Percentiles rank a stretch among this genome's conserved stretches.
These are phyloP conservation scores for Ophiostoma tasmaniense DNA, from an alignment of 2,329 filamentous ascomycete species.

Conservation along the genomic window DNA sequence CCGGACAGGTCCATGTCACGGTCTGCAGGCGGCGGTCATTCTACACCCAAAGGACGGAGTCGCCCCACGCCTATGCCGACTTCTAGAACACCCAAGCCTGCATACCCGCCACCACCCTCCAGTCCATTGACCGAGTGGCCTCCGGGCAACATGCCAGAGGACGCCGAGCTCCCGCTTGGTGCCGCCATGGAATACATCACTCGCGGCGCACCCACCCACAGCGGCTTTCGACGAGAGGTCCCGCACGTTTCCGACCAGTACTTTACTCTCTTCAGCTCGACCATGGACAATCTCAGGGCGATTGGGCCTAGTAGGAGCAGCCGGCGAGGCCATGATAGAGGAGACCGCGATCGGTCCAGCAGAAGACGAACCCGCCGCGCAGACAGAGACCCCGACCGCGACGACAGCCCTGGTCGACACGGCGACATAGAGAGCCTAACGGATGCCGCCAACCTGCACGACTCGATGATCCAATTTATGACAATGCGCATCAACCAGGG, in stretches of 20 bases:
- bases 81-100: slow-evolving; percentile 28
- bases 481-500: slow-evolving; percentile 38
- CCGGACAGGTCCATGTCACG: slow-evolving; percentile 11
- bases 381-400: slow-evolving; percentile 23
- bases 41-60: background rate
- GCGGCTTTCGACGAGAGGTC: slow-evolving; percentile 41
- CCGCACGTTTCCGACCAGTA: slow-evolving; percentile 35
- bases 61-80: slow-evolving; percentile 14
- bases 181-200: slow-evolving; percentile 50
- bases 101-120: slow-evolving; percentile 26
- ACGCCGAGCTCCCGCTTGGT: slow-evolving; percentile 44
- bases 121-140: slow-evolving; percentile 48
- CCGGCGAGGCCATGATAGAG: slow-evolving; percentile 11
- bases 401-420: slow-evolving; percentile 29
- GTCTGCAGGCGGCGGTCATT: background rate
- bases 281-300: slow-evolving; percentile 32
- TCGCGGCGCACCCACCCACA: slow-evolving; percentile 49
- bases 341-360: slow-evolving; percentile 7
- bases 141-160: slow-evolving; percentile 40
- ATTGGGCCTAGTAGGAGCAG: background rate
- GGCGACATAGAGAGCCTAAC: slow-evolving; percentile 29
- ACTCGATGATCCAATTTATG: slow-evolving; percentile 51
- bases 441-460: slow-evolving; percentile 43
- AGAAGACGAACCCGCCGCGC: background rate
- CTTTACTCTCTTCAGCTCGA: slow-evolving; percentile 46